Evolutionary conservation across 192 early-diverging fungal genomes (phyloP), one percentile per base, ranked within the genome.

Genomic region (Entrophospora sp.): DNA sequence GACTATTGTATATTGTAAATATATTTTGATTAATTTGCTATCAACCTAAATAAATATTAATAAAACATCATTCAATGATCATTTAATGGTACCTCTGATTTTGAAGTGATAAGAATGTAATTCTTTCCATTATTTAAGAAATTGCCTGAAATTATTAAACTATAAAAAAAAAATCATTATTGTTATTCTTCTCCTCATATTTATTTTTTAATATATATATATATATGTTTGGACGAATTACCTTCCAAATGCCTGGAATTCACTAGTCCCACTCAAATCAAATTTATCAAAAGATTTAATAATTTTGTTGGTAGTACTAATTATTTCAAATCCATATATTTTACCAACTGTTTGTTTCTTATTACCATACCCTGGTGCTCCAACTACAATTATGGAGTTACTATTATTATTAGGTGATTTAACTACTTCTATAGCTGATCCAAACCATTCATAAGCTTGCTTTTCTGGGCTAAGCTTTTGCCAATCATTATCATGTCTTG

Each of bases 201-300:
- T n/a, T n/a, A n/a, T n/a, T n/a, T n/a, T n/a, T n/a, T n/a, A n/a
- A n/a, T n/a, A n/a, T n/a, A n/a, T n/a, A n/a, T n/a, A n/a, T n/a
- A n/a, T n/a, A 16, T 44, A 30, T 67, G 25, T n/a, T 6, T 45
- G 34, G 7, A 16, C n/a, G 34, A 57, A 28, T 68, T 71, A 75
- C 70, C 68, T 77, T 55, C 76, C 76, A 38, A 72, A 72, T 28
- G 64, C 68, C 34, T 71, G 66, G 61, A 77, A 75, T 24, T 70
- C 58, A 2, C 34, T 57, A 16, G 56, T 55, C 14, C 76, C 76
- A 34, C 59, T 64, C 43, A 75, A 64, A 44, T 44, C 64, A 64
- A 71, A 71, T 32, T 46, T 37, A 13, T 61, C 24, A 22, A 43
- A 27, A 40, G 30, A 14, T 43, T 43, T 1, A 1, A 16, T 18